These are phyloP conservation scores for Linderina pennispora DNA, from an alignment of 192 early-diverging fungal genomes.

Conservation along the genomic window DNA sequence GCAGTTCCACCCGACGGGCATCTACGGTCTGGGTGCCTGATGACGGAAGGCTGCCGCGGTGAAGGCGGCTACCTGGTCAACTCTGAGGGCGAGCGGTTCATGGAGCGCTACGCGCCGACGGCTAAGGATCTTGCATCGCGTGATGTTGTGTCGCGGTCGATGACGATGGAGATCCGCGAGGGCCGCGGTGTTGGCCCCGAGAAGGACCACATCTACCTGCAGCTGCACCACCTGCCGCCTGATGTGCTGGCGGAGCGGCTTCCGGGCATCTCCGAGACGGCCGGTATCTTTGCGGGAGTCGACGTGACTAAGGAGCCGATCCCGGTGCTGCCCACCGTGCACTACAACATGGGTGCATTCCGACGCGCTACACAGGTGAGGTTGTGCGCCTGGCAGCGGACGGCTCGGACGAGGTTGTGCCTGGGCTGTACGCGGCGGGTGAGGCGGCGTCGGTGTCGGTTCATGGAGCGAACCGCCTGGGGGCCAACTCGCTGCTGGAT, in stretches of 20 bases:
- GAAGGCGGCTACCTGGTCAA: slow-evolving; percentile 98
- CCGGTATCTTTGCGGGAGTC: slow-evolving; percentile 96
- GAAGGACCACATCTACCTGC: slow-evolving; percentile 94
- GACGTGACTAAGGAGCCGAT: slow-evolving; percentile 99
- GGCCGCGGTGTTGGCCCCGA: slow-evolving; percentile 96
- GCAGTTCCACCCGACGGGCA: slow-evolving; percentile 99
- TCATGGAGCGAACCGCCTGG: slow-evolving; percentile 97
- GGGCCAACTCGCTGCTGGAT: slow-evolving; percentile 96
- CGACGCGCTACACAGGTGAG: slow-evolving; percentile 95
- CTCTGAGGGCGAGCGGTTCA: slow-evolving; percentile 95
- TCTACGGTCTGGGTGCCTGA: slow-evolving; percentile 96
- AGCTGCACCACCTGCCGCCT: slow-evolving; percentile 91
- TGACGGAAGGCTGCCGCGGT: slow-evolving; percentile 95
- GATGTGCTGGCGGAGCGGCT: slow-evolving; percentile 88
- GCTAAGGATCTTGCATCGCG: slow-evolving; percentile 98
- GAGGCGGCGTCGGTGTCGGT: slow-evolving; percentile 98
- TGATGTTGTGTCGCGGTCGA: slow-evolving; percentile 97
- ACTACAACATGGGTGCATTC: slow-evolving; percentile 99
- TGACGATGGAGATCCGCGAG: slow-evolving; percentile 97
- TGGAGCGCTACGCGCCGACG: slow-evolving; percentile 98
- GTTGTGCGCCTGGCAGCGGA: slow-evolving; percentile 70
- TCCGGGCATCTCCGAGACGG: slow-evolving; percentile 98
- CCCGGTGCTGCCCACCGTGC: slow-evolving; percentile 97
- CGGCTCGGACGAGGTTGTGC: slow-evolving; percentile 88
- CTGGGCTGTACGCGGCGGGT: slow-evolving; percentile 96